These are phyloP conservation scores for Scopulariopsis brevicaulis DNA, from an alignment of 2,329 filamentous ascomycete genomes.

Conservation along the genomic window DNA sequence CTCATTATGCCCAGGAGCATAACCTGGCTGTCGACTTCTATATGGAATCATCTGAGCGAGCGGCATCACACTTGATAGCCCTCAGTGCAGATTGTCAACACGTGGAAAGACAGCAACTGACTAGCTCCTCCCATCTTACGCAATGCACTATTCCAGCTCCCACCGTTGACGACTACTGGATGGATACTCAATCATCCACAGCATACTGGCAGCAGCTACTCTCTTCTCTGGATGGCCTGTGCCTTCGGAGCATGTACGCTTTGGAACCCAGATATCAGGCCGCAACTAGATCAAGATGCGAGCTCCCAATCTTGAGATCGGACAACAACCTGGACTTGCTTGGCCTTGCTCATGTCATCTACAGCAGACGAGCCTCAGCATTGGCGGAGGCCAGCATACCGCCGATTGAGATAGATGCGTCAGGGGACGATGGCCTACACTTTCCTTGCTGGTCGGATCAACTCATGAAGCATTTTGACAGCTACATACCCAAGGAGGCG, in stretches of 20 bases:
- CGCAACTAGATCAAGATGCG: not conserved
- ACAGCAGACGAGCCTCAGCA: not conserved
- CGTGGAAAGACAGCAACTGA: not conserved
- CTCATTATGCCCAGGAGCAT: constrained; percentile 3
- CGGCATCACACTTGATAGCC: not conserved
- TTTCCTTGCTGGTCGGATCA: constrained; percentile 5
- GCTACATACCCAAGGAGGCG: constrained; percentile 3
- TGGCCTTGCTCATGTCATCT: not conserved
- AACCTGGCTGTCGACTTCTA: constrained; percentile 1
- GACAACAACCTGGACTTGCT: constrained; percentile 1
- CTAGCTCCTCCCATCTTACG: not conserved
- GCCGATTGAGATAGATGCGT: constrained; percentile 6
- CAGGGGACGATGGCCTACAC: constrained; percentile 6
- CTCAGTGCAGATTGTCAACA: not conserved
- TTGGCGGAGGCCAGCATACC: not conserved
- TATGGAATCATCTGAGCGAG: not conserved
- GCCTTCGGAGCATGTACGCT: not conserved
- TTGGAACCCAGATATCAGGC: not conserved
- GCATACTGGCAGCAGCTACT: not conserved
- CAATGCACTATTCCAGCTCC: not conserved
- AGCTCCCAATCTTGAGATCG: not conserved
- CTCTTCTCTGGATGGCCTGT: not conserved
- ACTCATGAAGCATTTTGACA: constrained; percentile 5
- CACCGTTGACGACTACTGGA: not conserved
- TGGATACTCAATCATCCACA: not conserved